phyloP scores from a whole-genome alignment of 192 early-diverging fungal species.

The Martensiomyces pterosporus region DNA sequence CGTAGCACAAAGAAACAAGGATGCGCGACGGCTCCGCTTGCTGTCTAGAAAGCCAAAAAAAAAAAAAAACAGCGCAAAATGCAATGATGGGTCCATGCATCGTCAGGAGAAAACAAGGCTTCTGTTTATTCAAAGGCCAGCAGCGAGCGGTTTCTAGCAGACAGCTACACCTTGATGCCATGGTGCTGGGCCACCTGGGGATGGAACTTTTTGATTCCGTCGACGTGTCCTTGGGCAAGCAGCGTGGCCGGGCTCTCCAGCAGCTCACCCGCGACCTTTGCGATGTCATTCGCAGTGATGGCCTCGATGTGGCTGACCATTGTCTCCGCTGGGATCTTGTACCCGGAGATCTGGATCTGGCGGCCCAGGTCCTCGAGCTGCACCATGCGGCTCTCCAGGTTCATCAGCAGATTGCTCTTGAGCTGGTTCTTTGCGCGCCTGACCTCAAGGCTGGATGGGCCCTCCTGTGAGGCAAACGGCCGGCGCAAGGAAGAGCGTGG shows the following conservation, averaged over 20 bases:
- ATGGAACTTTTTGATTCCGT: conserved; percentile 25
- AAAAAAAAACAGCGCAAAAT: no score
- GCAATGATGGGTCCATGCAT: no score
- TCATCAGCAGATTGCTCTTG: conserved; percentile 89
- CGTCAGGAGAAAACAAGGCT: no score
- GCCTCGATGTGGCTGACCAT: conserved; percentile 79
- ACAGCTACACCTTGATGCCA: conserved; percentile 22
- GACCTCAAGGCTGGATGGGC: conserved; percentile 57
- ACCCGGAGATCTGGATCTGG: conserved; percentile 71
- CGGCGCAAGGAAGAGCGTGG: conserved; percentile 28
- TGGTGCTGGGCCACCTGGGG: conserved; percentile 35
- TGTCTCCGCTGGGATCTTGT: conserved; percentile 67
- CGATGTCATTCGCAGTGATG: conserved; percentile 70
- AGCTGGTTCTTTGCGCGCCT: conserved; percentile 94
- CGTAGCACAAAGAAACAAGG: no score
- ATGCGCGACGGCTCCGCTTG: no score
- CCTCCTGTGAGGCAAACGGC: conserved; percentile 35
- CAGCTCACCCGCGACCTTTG: conserved; percentile 68
- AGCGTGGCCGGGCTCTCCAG: conserved; percentile 60
- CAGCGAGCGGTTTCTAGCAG: no score
- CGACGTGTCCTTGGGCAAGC: conserved; percentile 61
- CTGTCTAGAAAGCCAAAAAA: no score
- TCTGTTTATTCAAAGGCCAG: no score
- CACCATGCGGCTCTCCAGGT: conserved; percentile 86
- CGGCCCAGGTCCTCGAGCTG: conserved; percentile 93